Percentiles rank a stretch among this genome's conserved stretches.
Evolutionary conservation across 202 grass and related monocot genomes (phyloP).

Genomic region (Schoenoplectus tabernaemontani): DNA sequence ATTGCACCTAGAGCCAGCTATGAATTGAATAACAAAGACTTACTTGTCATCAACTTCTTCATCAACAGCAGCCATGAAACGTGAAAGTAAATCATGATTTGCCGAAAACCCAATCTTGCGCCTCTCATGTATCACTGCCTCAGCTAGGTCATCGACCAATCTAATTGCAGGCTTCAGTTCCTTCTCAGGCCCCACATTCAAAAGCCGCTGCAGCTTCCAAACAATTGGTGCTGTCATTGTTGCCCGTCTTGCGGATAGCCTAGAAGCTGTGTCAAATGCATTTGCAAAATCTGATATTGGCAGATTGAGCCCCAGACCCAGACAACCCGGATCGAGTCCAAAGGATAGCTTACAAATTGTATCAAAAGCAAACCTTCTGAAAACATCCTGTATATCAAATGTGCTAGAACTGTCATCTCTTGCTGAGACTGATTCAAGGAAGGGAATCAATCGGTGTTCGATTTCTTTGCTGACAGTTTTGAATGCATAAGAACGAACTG

Average conservation of each 20-base stretch:
- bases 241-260: slow-evolving; percentile 31
- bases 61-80: slow-evolving; percentile 38
- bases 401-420: neutral
- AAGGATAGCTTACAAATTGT: slow-evolving; percentile 66
- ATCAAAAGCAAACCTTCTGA: slow-evolving; percentile 59
- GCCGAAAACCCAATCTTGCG: slow-evolving; percentile 24
- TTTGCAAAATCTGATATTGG: slow-evolving; percentile 34
- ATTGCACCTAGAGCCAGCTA: neutral
- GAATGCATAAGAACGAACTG: slow-evolving; percentile 33
- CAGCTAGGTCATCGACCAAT: slow-evolving; percentile 27
- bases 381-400: slow-evolving; percentile 52
- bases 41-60: slow-evolving; percentile 9
- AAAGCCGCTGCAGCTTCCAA: slow-evolving; percentile 46
- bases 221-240: slow-evolving; percentile 26
- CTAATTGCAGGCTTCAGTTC: slow-evolving; percentile 34
- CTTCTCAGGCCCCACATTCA: slow-evolving; percentile 46
- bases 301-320: slow-evolving; percentile 13
- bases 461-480: slow-evolving; percentile 34
- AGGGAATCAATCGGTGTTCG: slow-evolving; percentile 21
- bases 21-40: neutral
- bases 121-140: slow-evolving; percentile 33
- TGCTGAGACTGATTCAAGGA: slow-evolving; percentile 17
- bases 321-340: slow-evolving; percentile 42
- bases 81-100: slow-evolving; percentile 56
- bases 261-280: slow-evolving; percentile 46